Conservation (phyloP, 1,284 basidiomycete genomes). For the Cryptococcus neoformans region DNA sequence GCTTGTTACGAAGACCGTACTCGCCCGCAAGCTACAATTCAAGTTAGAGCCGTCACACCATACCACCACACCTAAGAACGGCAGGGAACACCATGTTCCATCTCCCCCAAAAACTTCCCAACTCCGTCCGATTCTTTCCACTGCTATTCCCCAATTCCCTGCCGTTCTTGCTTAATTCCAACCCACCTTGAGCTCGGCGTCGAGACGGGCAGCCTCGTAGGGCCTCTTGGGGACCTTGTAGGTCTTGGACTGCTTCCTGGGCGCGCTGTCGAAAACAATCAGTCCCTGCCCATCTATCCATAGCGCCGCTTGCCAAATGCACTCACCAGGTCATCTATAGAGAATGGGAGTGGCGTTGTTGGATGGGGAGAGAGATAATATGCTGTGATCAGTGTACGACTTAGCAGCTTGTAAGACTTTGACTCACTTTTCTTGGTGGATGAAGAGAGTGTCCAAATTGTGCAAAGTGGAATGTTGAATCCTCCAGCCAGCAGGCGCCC, state of each 20-base stretch:
- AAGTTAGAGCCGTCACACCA: background rate
- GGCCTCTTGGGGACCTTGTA: constrained; percentile 98
- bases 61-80: background rate
- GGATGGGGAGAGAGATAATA: background rate
- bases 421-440: constrained; percentile 22
- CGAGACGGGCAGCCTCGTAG: constrained; percentile 97
- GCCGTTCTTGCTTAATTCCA: background rate
- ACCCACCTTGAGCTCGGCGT: constrained; percentile 94
- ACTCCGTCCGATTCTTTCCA: background rate
- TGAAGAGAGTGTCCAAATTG: background rate
- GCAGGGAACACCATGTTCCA: background rate
- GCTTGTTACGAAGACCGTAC: constrained; percentile 99
- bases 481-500: no score
- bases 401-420: background rate
- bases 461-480: no score
- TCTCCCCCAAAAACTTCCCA: background rate
- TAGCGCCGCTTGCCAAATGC: no score
- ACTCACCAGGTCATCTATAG: constrained; percentile 1
- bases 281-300: background rate
- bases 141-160: background rate
- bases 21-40: constrained; percentile 85
- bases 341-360: no score
- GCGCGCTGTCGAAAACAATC: constrained; percentile 26
- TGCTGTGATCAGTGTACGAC: background rate
- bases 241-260: constrained; percentile 57